Base-by-base conservation (phyloP, 1,284 basidiomycete species). In the Calocybe gambosa region DNA sequence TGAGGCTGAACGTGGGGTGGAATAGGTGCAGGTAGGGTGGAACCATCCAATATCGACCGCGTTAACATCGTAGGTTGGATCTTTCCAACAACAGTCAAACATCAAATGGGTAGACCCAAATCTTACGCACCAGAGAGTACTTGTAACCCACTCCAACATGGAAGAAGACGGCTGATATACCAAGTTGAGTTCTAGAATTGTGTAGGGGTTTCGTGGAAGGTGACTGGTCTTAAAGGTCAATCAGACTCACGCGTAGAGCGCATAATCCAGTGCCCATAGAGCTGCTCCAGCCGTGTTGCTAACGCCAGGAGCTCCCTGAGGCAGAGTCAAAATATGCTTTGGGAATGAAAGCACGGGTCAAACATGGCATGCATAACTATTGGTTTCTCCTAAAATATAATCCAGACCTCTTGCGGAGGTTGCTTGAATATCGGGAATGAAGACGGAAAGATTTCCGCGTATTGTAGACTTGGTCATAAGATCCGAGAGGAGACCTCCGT, bases 201-300 rank as follows among this genome's bases (percentile, higher is more conserved):
- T 28, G 6, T 26, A 12, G 19, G 13, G 12, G 23, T 13, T 23
- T 37, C n/a, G 37, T 9, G n/a, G n/a, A 13, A 36, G 28, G 15
- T 16, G 7, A 26, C 23, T 82, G 75, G 57, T 80, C 2, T 8
- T 9, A 6, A 16, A 18, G 3, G 9, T 31, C 38, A 15, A 13
- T 20, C 19, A 69, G 62, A 53, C 69, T 37, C 49, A 71, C 60
- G 71, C 70, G 52, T 66, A 80, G 5, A 88, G 65, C 1, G 74
- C 66, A 56, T 85, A 84, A 57, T 86, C 82, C 46, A 84, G 62
- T 1, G 73, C 69, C 84, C 84, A 86, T 28, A 87, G 61, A n/a
- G 80, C 79, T 2, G 82, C 80, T 23, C 83, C 84, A 13, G 77
- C 85, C 1, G 77, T 77, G 57, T 87, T 81, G 59, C 80, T 82